Conservation (phyloP, 805 yeast species). For the Candida ponderosae region DNA sequence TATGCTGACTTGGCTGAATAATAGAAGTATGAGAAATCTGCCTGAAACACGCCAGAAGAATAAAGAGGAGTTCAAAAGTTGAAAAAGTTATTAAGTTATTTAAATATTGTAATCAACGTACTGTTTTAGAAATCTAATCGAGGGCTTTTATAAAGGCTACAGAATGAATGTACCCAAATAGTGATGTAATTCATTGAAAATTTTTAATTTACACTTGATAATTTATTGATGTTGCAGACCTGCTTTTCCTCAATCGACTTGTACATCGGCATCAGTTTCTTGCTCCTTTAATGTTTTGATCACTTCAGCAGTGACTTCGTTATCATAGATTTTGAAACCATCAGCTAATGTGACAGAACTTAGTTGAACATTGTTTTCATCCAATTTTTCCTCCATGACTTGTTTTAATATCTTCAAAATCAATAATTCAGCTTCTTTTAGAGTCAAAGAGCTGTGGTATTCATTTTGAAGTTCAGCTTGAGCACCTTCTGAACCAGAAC, state of each 20-base stretch:
- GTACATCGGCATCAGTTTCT: conserved; percentile 31
- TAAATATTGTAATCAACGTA: too few species aligned
- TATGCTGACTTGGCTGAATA: conserved; percentile 73
- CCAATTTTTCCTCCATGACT: conserved; percentile 98
- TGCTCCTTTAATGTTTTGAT: conserved; percentile 72
- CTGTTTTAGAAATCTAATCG: too few species aligned
- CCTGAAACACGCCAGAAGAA: too few species aligned
- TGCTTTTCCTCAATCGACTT: not conserved
- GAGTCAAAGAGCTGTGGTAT: conserved; percentile 85
- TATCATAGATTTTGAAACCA: conserved; percentile 82
- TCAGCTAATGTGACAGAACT: conserved; percentile 83
- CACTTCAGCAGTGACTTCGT: conserved; percentile 74
- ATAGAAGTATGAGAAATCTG: not conserved
- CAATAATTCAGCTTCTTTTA: conserved; percentile 87
- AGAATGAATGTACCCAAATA: too few species aligned
- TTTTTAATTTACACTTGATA: too few species aligned
- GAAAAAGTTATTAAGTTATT: too few species aligned
- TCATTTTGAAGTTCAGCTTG: conserved; percentile 96
- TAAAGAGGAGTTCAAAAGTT: too few species aligned
- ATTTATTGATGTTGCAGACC: too few species aligned
- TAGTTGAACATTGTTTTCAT: conserved; percentile 89
- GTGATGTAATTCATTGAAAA: too few species aligned
- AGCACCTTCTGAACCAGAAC: conserved; percentile 98
- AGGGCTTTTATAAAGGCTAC: too few species aligned
- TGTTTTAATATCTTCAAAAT: conserved; percentile 87